Evolutionary conservation across 139 green algal species (phyloP), one percentile per base, ranked within the genome.

Genomic region (Pseudopediastrum boryanum): DNA sequence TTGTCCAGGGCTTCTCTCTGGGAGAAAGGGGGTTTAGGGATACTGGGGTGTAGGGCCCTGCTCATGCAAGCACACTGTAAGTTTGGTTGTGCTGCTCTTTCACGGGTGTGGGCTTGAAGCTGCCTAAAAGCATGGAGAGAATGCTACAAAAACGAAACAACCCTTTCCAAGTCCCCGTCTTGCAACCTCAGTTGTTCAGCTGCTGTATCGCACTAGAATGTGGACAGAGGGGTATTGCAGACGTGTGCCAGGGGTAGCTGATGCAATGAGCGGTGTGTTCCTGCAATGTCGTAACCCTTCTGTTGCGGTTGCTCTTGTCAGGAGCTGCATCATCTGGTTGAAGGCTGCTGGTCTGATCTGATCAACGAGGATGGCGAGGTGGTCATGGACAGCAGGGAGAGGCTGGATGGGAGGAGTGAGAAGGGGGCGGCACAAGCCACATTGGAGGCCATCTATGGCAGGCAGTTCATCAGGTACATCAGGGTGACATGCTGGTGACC

Each of bases 401-500:
- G 29, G 27, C 43, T 62, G 42, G 39, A 73, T 54, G 59, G 52
- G 23, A 35, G 68, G 13, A 67, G 36, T 6, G 31, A 66, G 51
- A 67, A 63, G 16, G 73, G 65, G 21, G 71, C 62, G 52, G 71
- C 71, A 13, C 72, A 73, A 58, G 71, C 77, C 2, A 61, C 48
- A 43, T n/a, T 86, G 41, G 70, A 83, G 50, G 78, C 67, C 29
- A 54, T 85, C 2, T 79, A 83, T 44, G 81, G 75, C 48, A n/a
- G 50, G 33, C 4, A 36, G 10, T 41, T 73, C 29, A 33, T 80
- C 43, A 73, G 59, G 59, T 73, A n/a, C n/a, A n/a, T n/a, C n/a
- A n/a, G n/a, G n/a, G n/a, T n/a, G n/a, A n/a, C n/a, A n/a, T n/a
- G n/a, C n/a, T n/a, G n/a, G n/a, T n/a, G n/a, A n/a, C n/a, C n/a